Evolutionary conservation across 768 basidiomycete species (phyloP), one percentile per base, ranked within the genome.

Genomic region (Tephrocybe sp.): DNA sequence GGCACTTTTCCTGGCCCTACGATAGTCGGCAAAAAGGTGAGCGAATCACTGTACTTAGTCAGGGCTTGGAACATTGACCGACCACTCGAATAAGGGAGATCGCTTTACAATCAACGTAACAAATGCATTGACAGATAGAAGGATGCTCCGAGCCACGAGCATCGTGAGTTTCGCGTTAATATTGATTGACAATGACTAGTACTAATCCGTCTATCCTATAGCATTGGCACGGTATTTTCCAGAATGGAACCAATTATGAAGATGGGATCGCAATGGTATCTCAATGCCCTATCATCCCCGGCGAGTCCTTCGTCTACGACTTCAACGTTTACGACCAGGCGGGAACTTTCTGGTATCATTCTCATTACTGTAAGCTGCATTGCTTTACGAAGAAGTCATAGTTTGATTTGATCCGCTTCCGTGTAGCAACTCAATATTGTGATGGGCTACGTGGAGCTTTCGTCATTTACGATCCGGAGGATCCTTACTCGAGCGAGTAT

Each of bases 281-380:
- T 37, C 45, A 47, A 25, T 47, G 45, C n/a, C 45, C 45, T 3
- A 47, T 47, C 13, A 16, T 47, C 18, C 45, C 45, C 6, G 50
- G 54, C 2, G 19, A 64, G 25, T 66, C 59, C 2, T 74, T 73
- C 56, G 39, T 63, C 10, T 73, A 74, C 54, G 45, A 64, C 7
- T 70, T 75, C 53, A 16, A 47, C 11, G 58, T 49, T 1, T 25
- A 37, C 10, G 29, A 54, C 39, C 49, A 55, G 23, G 49, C 47
- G 29, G 59, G 63, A 29, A 63, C 60, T 4, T 59, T 30, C 16
- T 58, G 63, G 63, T 64, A 58, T 41, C 60, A 62, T 38, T 54
- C 50, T 1, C 60, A 58, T 47, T 27, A 62, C 11, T 49, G 51
- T 51, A 36, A 19, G 69, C 69, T 50, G 30, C 42, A 19, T 1